These are phyloP conservation scores for Zizania latifolia DNA, from an alignment of 176 grass and related monocot genomes.

Conservation along the genomic window DNA sequence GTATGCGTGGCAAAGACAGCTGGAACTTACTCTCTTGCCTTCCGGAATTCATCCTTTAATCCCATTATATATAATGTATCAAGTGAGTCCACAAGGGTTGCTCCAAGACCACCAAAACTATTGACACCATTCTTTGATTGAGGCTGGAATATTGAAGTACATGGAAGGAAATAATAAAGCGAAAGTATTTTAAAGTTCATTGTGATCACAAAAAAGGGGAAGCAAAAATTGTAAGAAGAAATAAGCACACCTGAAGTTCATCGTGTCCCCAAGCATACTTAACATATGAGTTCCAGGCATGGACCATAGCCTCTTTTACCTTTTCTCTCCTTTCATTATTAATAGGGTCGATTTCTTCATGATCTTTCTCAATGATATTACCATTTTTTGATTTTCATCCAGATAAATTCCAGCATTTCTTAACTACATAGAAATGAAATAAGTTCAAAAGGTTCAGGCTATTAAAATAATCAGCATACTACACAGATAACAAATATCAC, in stretches of 20 bases:
- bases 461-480: not conserved
- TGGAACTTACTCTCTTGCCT: slow-evolving; percentile 58
- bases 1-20: not conserved
- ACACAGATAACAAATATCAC: not conserved
- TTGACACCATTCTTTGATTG: slow-evolving; percentile 67
- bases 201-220: not conserved
- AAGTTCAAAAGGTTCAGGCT: not conserved
- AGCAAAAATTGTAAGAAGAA: not conserved
- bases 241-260: slow-evolving; percentile 53
- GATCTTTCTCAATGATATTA: slow-evolving; percentile 4
- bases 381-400: slow-evolving; percentile 7
- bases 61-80: slow-evolving; percentile 78
- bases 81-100: slow-evolving; percentile 66
- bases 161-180: not conserved
- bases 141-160: slow-evolving; percentile 33
- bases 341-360: slow-evolving; percentile 43
- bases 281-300: slow-evolving; percentile 72
- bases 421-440: slow-evolving; percentile 37
- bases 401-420: slow-evolving; percentile 29
- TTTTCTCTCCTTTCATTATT: slow-evolving; percentile 57
- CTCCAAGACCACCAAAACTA: slow-evolving; percentile 73
- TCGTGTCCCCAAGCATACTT: slow-evolving; percentile 67
- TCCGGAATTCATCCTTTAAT: slow-evolving; percentile 57
- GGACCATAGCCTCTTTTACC: slow-evolving; percentile 64
- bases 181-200: not conserved